Base-by-base conservation (phyloP, 2,329 filamentous ascomycete species). In the Fusarium longipes region DNA sequence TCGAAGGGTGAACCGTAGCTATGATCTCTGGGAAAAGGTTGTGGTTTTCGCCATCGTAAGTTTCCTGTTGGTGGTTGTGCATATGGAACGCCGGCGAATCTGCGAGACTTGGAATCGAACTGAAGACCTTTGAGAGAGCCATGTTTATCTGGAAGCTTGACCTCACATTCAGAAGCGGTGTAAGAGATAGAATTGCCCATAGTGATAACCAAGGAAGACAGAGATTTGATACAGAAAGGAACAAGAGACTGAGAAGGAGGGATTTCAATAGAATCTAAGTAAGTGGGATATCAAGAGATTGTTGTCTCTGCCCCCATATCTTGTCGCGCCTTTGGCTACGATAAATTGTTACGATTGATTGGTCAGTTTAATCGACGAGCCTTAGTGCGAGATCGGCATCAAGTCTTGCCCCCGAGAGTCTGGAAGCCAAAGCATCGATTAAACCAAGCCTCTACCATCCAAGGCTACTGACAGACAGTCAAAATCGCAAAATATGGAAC, bases 31-130 rank as follows among this genome's bases (percentile, higher is more conserved):
- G 38, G 55, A 6, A 53, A 39, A 1, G 55, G 18, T 1, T 40
- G 55, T 14, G 57, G 57, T 17, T 61, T 60, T 15, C 17, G 38
- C 57, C 44, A 61, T 15, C 57, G 44, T 2, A 61, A 8, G n/a
- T 33, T 1, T 5, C 29, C 32, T 6, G 43, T 17, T 71, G 81
- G 81, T 1, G 80, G 77, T 14, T 77, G 72, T 2, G 80, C 80
- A 50, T 81, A 82, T 0, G 80, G 78, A 32, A 82, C 71, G 6
- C 73, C 77, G 1, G 73, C 68, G 30, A 76, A 81, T 29, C 77
- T 73, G 20, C 76, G 73, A 3, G 77, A 69, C 62, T 79, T 79
- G 11, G 72, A 45, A 56, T 78, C 77, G 48, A 71, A 74, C 36
- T 80, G 76, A 7, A 78, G 51, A n/a, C 77, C 78, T 39, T 65